These are phyloP conservation scores for Cordyceps militaris DNA, from an alignment of 2,329 filamentous ascomycete species.

Conservation along the genomic window DNA sequence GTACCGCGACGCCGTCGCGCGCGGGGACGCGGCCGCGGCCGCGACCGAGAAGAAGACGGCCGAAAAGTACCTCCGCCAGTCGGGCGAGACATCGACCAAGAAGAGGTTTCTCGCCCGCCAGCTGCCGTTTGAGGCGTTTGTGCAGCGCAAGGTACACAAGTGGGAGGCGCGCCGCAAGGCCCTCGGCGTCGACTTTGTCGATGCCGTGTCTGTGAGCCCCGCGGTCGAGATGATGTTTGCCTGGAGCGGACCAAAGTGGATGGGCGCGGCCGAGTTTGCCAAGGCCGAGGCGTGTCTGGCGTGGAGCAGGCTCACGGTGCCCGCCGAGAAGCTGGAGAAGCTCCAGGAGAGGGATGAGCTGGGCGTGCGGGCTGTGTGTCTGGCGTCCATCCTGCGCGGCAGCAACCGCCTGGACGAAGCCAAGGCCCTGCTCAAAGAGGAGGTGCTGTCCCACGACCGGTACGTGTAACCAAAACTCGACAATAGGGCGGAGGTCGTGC, in stretches of 20 bases:
- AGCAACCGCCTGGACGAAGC: conserved; percentile 59
- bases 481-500: background rate
- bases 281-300: conserved; percentile 54
- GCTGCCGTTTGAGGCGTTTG: conserved; percentile 82
- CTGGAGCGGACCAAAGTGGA: conserved; percentile 84
- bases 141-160: conserved; percentile 75
- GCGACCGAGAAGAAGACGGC: conserved; percentile 55
- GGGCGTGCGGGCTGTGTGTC: conserved; percentile 59
- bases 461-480: conserved; percentile 25
- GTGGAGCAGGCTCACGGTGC: conserved; percentile 53
- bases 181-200: conserved; percentile 61
- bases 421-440: conserved; percentile 52
- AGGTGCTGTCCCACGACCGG: conserved; percentile 61
- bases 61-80: conserved; percentile 62
- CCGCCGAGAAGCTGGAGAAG: conserved; percentile 30
- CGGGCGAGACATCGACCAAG: conserved; percentile 68
- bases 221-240: conserved; percentile 88
- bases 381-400: conserved; percentile 58
- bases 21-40: conserved; percentile 37
- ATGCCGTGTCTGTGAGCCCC: conserved; percentile 75
- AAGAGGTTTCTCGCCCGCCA: conserved; percentile 87
- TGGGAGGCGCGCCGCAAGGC: conserved; percentile 74
- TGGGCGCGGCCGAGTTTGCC: conserved; percentile 59
- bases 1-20: conserved; percentile 56
- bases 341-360: conserved; percentile 51